phyloP scores from a whole-genome alignment of 2,329 filamentous ascomycete genomes.

The Curvularia lunata region DNA sequence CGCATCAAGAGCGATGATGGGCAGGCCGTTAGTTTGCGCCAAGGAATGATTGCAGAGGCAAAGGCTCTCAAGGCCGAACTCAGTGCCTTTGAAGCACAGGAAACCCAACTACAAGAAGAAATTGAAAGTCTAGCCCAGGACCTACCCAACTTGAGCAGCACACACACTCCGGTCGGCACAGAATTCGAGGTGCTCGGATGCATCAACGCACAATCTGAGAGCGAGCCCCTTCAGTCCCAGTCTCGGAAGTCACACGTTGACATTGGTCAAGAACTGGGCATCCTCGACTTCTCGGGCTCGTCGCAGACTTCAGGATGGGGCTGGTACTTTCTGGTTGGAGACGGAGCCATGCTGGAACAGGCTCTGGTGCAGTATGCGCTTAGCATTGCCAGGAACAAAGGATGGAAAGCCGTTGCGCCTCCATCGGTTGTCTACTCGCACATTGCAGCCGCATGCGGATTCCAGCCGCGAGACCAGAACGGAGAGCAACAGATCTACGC shows the following conservation, averaged over 20 bases:
- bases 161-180: conserved; percentile 73
- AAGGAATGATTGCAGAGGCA: conserved; percentile 67
- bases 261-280: conserved; percentile 81
- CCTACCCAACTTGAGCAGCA: conserved; percentile 85
- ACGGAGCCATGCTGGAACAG: conserved; percentile 92
- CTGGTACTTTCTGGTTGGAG: conserved; percentile 95
- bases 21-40: conserved; percentile 51
- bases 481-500: conserved; percentile 92
- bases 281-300: conserved; percentile 88
- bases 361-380: conserved; percentile 89
- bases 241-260: conserved; percentile 79
- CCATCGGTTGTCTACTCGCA: conserved; percentile 92
- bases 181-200: conserved; percentile 72
- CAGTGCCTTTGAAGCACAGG: conserved; percentile 64
- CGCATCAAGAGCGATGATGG: conserved; percentile 34
- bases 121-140: conserved; percentile 77
- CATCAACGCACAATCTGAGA: conserved; percentile 73
- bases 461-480: conserved; percentile 88
- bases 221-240: conserved; percentile 43
- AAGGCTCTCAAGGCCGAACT: conserved; percentile 69
- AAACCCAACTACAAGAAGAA: conserved; percentile 65
- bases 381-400: conserved; percentile 70
- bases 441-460: conserved; percentile 89
- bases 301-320: conserved; percentile 90
- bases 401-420: conserved; percentile 82